Evolutionary conservation across 2,329 filamentous ascomycete genomes (phyloP).

Genomic region (Botrytis medusae): DNA sequence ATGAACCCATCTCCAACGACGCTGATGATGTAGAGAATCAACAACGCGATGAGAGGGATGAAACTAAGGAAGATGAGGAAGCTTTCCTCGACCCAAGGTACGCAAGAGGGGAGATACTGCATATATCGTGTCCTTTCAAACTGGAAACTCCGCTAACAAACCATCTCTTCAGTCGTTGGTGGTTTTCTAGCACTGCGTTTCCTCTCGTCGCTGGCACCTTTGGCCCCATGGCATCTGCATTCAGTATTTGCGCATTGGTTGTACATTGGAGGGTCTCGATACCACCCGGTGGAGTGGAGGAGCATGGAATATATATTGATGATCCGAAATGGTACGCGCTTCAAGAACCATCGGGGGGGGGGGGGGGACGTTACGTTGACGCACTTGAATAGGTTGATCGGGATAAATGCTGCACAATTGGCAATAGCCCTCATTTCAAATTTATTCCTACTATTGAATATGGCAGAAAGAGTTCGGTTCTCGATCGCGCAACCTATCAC

Average conservation of each 20-base stretch:
- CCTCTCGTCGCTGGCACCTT: constrained; percentile 81
- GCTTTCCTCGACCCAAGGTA: constrained; percentile 36
- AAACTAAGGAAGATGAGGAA: constrained; percentile 34
- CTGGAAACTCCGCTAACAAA: neutral
- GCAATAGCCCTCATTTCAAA: constrained; percentile 76
- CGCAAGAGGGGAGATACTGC: neutral
- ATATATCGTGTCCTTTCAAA: neutral
- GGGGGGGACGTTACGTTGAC: neutral
- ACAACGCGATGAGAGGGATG: constrained; percentile 29
- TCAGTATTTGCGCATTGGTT: constrained; percentile 84
- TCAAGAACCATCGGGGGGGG: neutral
- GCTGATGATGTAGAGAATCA: constrained; percentile 36
- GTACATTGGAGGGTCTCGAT: constrained; percentile 70
- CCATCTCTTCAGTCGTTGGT: constrained; percentile 47
- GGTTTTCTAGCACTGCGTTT: constrained; percentile 64
- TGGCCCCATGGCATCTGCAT: constrained; percentile 82
- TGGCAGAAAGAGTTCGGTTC: constrained; percentile 77
- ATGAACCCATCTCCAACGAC: constrained; percentile 35
- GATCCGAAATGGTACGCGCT: constrained; percentile 69
- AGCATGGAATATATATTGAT: constrained; percentile 52
- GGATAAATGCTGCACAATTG: constrained; percentile 76
- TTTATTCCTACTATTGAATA: constrained; percentile 80
- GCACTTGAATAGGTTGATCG: constrained; percentile 56
- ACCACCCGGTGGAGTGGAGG: constrained; percentile 50
- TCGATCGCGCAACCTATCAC: constrained; percentile 79